Percentiles rank a stretch among this genome's conserved stretches.
phyloP scores from a whole-genome alignment of 2,329 filamentous ascomycete species.

The Biscogniauxia mediterranea region DNA sequence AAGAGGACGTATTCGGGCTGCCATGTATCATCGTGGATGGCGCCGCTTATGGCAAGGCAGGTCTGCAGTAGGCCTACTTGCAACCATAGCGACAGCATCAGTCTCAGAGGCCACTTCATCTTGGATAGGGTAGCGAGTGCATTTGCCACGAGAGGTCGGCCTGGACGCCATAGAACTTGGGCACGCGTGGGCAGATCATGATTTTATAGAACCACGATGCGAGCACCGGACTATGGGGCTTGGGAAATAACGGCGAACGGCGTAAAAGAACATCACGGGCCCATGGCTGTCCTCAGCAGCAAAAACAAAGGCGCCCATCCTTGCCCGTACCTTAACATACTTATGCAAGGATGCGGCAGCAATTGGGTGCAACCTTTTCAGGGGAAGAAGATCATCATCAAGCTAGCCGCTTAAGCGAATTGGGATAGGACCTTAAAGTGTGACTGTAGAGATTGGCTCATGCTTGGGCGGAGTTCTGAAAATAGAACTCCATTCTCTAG shows the following conservation, averaged over 20 bases:
- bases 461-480: not conserved
- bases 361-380: slow-evolving; percentile 8
- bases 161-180: slow-evolving; percentile 14
- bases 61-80: slow-evolving; percentile 22
- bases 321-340: slow-evolving; percentile 19
- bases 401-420: slow-evolving; percentile 11
- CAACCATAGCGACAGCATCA: slow-evolving; percentile 21
- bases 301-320: not conserved
- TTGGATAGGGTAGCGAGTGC: slow-evolving; percentile 13
- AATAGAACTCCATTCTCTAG: not conserved
- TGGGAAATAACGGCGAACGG: not conserved
- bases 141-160: slow-evolving; percentile 14
- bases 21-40: slow-evolving; percentile 29
- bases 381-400: slow-evolving; percentile 11
- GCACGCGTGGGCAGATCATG: slow-evolving; percentile 5
- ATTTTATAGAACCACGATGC: slow-evolving; percentile 14
- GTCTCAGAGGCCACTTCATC: slow-evolving; percentile 24
- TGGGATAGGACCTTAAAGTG: slow-evolving; percentile 20
- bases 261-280: not conserved
- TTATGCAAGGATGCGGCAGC: slow-evolving; percentile 19
- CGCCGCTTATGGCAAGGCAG: slow-evolving; percentile 19
- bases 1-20: slow-evolving; percentile 32
- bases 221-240: not conserved
- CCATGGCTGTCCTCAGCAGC: not conserved
- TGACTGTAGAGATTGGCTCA: slow-evolving; percentile 1